phyloP scores from a whole-genome alignment of 1,284 basidiomycete genomes.

The Megacollybia platyphylla region DNA sequence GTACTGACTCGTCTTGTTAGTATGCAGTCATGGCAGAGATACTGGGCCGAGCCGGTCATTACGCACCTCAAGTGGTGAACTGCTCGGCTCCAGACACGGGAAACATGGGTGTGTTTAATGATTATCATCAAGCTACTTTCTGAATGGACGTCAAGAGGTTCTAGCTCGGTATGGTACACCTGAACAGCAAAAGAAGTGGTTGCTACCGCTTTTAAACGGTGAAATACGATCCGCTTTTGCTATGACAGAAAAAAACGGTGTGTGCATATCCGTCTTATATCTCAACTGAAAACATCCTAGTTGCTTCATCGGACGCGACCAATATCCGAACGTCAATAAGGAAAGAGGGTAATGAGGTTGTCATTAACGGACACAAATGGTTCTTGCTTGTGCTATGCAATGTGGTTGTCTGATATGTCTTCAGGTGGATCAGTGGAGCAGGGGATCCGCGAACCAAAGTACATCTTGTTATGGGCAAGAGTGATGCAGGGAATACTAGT shows the following conservation, averaged over 20 bases:
- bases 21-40: constrained; percentile 97
- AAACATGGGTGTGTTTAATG: background rate
- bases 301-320: constrained; percentile 91
- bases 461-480: constrained; percentile 92
- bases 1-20: constrained; percentile 21
- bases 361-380: constrained; percentile 98
- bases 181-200: constrained; percentile 88
- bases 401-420: constrained; percentile 3
- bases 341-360: constrained; percentile 78
- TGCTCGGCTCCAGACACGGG: constrained; percentile 90
- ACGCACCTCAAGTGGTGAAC: constrained; percentile 82
- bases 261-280: constrained; percentile 14
- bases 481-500: constrained; percentile 63
- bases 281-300: constrained; percentile 22
- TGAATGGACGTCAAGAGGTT: constrained; percentile 57
- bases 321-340: constrained; percentile 89
- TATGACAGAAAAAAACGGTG: constrained; percentile 89
- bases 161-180: constrained; percentile 85
- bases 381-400: constrained; percentile 13
- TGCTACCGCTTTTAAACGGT: constrained; percentile 79
- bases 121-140: background rate
- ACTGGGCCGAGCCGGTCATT: constrained; percentile 71
- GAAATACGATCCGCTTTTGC: constrained; percentile 89
- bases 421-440: constrained; percentile 93
- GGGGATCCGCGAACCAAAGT: constrained; percentile 85